Base-by-base conservation (phyloP, 495 filamentous ascomycete species). In the Xylaria acuta region DNA sequence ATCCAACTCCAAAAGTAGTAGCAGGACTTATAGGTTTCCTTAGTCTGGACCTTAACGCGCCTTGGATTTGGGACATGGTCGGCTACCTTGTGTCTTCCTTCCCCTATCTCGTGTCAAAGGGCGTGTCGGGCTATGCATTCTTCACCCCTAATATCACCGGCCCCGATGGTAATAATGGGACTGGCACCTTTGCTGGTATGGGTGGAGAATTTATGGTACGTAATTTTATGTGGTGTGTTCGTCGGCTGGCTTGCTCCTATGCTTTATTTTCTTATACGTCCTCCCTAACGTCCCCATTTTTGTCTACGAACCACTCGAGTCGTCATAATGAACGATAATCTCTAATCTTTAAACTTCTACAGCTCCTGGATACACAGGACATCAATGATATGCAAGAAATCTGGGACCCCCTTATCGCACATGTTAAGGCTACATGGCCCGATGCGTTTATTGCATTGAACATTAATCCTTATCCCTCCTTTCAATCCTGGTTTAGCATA, bases 351-450 rank as follows among this genome's bases (percentile, higher is more conserved):
- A 16, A 1, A 7, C 22, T 20, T 14, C 25, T 5, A 40, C 22
- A 67, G 64, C 32, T 83, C 14, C 67, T 72, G 22, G 73, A 82
- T 70, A 75, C 73, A 1, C 63, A 68, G 16, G 63, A 82, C 22
- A 40, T 73, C 14, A 68, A 49, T 8, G 85, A 87, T 47, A 83
- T 86, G 51, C 80, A 82, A 56, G 64, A 76, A 22, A 82, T 88
- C 6, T 82, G 88, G 47, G 68, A 81, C 9, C 78, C 82, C 9
- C 72, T 84, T n/a, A 27, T 84, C 3, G 65, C 72, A 0, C 77
- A 83, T 72, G 72, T 84, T 67, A 80, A 82, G 51, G 70, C 80
- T 18, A 87, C 88, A 72, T 89, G 85, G 80, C 80, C 81, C n/a
- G 83, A 69, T 8, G 72, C 80, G 6, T 72, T 79, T 20, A 73